These are phyloP conservation scores for Aspergillus diversus DNA, from an alignment of 495 filamentous ascomycete species.

Conservation along the genomic window DNA sequence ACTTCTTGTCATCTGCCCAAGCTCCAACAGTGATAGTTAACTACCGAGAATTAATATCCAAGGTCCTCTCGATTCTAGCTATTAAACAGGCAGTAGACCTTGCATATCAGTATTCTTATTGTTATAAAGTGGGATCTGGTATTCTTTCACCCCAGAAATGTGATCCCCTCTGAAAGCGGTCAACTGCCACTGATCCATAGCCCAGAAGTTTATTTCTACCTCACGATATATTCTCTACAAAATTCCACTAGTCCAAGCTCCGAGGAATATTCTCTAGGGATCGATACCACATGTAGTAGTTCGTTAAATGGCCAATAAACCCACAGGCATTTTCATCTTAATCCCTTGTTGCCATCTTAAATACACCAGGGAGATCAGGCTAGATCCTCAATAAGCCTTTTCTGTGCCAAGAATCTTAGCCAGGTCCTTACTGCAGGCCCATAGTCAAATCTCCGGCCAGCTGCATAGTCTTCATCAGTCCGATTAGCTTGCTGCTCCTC, in stretches of 20 bases:
- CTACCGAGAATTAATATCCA: no score
- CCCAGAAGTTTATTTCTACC: not conserved
- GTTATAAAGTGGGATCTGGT: not conserved
- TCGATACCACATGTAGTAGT: not conserved
- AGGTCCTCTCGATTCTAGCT: no score
- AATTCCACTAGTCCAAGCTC: not conserved
- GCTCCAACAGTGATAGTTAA: no score
- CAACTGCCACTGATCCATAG: not conserved
- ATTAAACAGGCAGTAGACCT: no score
- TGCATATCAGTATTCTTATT: no score
- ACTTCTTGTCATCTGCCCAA: no score
- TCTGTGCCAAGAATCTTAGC: constrained; percentile 48
- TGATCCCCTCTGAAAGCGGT: not conserved
- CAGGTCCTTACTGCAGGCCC: constrained; percentile 50
- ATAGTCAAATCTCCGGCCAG: constrained; percentile 51
- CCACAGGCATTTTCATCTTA: no score
- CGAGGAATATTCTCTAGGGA: no score
- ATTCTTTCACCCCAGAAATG: not conserved
- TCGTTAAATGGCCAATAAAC: not conserved
- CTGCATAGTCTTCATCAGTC: constrained; percentile 50
- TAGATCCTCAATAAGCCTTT: constrained; percentile 37
- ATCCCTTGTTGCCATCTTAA: not conserved
- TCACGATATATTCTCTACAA: not conserved
- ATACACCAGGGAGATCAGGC: not conserved
- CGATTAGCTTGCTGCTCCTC: constrained; percentile 47